Percentiles rank a stretch among this genome's conserved stretches.
Conservation (phyloP, 164 flowering plant species). For the Piper longum region DNA sequence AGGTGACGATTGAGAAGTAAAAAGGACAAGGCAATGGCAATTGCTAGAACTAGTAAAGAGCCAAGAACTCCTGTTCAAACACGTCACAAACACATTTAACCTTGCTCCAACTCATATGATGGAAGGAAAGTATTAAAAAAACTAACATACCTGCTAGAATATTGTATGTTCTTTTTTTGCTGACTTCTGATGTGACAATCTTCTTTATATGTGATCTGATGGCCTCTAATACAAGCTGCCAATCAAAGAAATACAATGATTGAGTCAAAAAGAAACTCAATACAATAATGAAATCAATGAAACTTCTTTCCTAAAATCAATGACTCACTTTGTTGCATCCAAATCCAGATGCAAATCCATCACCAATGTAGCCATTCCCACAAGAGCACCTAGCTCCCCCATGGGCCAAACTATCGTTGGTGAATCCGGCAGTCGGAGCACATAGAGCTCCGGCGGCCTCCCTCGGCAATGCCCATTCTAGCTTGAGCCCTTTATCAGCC, state of each 20-base stretch:
- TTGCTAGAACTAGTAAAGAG: conserved; percentile 24
- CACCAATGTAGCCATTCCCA: conserved; percentile 48
- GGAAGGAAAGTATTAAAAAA: no score
- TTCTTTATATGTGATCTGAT: conserved; percentile 32
- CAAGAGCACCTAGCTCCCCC: conserved; percentile 57
- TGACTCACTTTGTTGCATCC: conserved; percentile 67
- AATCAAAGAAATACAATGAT: conserved; percentile 4
- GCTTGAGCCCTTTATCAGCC: conserved; percentile 49
- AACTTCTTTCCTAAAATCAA: no score
- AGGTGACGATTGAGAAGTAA: conserved; percentile 25
- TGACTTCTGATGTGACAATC: conserved; percentile 24
- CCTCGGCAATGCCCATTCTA: conserved; percentile 67
- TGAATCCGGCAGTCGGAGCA: conserved; percentile 26
- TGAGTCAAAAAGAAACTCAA: no score
- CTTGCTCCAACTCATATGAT: neutral
- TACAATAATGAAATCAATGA: no score
- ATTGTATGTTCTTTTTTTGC: conserved; percentile 14
- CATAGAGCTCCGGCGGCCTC: conserved; percentile 30
- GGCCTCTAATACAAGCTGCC: conserved; percentile 54
- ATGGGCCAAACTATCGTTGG: conserved; percentile 40
- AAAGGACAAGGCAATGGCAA: conserved; percentile 19
- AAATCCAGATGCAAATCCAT: conserved; percentile 44
- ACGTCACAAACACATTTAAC: no score
- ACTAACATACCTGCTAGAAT: conserved; percentile 44
- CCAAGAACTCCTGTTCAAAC: conserved; percentile 56